Evolutionary conservation across 192 early-diverging fungal genomes (phyloP), one percentile per base, ranked within the genome.

Genomic region (Phycomyces blakesleeanus): DNA sequence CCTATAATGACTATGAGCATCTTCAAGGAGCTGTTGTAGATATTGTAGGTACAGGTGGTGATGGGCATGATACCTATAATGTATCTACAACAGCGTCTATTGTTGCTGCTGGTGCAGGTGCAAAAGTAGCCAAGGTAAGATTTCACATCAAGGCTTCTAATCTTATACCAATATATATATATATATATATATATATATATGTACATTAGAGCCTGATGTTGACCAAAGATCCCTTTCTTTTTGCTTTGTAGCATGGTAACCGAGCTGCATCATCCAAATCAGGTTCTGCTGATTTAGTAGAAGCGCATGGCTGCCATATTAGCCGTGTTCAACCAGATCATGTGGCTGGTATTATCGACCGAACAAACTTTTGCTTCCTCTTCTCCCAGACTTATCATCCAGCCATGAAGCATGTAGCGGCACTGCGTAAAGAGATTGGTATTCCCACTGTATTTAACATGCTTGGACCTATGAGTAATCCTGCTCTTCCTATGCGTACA

Each of bases 11-110:
- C 0, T 68, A 84, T 26, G 59, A 64, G 1, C 71, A 77, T 22
- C 67, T 72, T 22, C 75, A 69, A 49, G 81, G 63, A 27, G 75
- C 77, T 50, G 66, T 93, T 7, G 86, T 88, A 2, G 95, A 98
- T 67, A 95, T 97, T 74, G 94, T 98, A 3, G 97, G 97, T 4
- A 98, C 97, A 0, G 97, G 97, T n/a, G 97, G 97, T 9, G 97
- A 98, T 78, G 95, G 95, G 15, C 91, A 93, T 69, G 84, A 97
- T 74, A 98, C 97, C 18, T 98, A 96, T 71, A 98, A 98, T 68
- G 95, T 97, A 14, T 92, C 89, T 1, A 98, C 97, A 0, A 92
- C 97, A 0, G 83, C 93, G 12, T 85, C 91, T 37, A 85, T 98
- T 39, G 90, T 98, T 0, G 91, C 91, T 12, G 97, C 94, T 1